Conservation (phyloP, 108 stramenopile genomes). For the Cyclotella atomus region DNA sequence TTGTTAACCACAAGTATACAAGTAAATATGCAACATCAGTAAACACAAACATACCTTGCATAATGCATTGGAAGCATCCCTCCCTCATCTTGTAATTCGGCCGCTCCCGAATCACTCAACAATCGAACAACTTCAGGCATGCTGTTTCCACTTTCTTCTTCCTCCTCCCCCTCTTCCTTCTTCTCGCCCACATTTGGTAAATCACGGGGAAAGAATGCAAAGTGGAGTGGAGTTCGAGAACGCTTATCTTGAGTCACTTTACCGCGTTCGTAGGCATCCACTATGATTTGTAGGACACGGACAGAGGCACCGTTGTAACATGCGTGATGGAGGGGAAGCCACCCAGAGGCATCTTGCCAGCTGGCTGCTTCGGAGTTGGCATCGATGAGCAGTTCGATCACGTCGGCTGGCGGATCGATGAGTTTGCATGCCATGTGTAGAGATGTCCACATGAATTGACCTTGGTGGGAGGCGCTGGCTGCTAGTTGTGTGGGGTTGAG, state of each 20-base stretch:
- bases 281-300: slow-evolving; percentile 26
- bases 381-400: slow-evolving; percentile 6
- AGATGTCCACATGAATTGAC: not conserved
- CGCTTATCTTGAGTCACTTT: slow-evolving; percentile 42
- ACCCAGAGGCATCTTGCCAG: slow-evolving; percentile 73
- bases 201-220: slow-evolving; percentile 40
- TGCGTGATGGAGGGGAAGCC: slow-evolving; percentile 78
- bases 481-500: not conserved
- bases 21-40: no score
- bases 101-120: slow-evolving; percentile 54
- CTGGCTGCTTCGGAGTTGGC: slow-evolving; percentile 6
- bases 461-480: not conserved
- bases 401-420: slow-evolving; percentile 5
- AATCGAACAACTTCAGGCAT: slow-evolving; percentile 46
- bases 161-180: slow-evolving; percentile 13
- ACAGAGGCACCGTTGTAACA: slow-evolving; percentile 43
- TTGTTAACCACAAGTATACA: no score
- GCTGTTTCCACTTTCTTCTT: slow-evolving; percentile 25
- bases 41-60: no score
- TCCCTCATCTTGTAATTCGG: slow-evolving; percentile 46
- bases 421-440: slow-evolving; percentile 16
- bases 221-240: slow-evolving; percentile 48
- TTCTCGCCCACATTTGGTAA: slow-evolving; percentile 1
- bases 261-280: slow-evolving; percentile 26
- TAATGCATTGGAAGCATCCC: slow-evolving; percentile 82